Conservation (phyloP, 164 flowering plant species). For the Pachysandra terminalis region DNA sequence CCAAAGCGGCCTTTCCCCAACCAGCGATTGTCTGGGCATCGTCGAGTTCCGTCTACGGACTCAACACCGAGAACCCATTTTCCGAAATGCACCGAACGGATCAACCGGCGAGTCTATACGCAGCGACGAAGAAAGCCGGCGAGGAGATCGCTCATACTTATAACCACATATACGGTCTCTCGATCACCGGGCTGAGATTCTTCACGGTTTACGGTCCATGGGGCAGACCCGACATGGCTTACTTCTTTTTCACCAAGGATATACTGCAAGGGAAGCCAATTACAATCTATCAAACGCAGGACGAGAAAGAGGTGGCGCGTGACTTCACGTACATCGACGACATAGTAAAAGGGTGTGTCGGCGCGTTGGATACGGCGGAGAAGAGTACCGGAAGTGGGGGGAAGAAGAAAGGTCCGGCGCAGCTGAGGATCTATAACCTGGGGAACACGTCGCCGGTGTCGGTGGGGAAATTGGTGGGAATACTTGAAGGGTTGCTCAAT, state of each 20-base stretch:
- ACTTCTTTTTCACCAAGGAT: constrained; percentile 89
- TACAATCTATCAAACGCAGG: constrained; percentile 50
- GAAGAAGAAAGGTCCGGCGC: constrained; percentile 72
- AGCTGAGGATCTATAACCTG: constrained; percentile 72
- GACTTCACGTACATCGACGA: constrained; percentile 96
- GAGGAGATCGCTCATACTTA: constrained; percentile 93
- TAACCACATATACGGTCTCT: constrained; percentile 85
- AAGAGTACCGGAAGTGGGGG: constrained; percentile 94
- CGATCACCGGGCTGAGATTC: constrained; percentile 78
- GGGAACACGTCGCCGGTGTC: constrained; percentile 91
- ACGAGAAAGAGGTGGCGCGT: constrained; percentile 79
- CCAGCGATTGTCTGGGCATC: constrained; percentile 95
- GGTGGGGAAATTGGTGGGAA: constrained; percentile 63
- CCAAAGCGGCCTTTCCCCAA: constrained; percentile 68
- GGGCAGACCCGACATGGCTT: constrained; percentile 96
- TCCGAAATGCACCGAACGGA: constrained; percentile 79
- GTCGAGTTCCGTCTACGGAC: constrained; percentile 89
- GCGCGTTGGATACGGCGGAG: constrained; percentile 88
- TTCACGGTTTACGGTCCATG: constrained; percentile 96
- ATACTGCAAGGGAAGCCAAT: constrained; percentile 65
- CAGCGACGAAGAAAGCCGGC: constrained; percentile 94
- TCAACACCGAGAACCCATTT: constrained; percentile 71
- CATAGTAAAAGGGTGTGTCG: constrained; percentile 79
- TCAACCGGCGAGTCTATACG: constrained; percentile 87
- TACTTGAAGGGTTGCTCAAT: constrained; percentile 49